Conservation (phyloP, 2,329 filamentous ascomycete species). For the Cladosporium sp. region DNA sequence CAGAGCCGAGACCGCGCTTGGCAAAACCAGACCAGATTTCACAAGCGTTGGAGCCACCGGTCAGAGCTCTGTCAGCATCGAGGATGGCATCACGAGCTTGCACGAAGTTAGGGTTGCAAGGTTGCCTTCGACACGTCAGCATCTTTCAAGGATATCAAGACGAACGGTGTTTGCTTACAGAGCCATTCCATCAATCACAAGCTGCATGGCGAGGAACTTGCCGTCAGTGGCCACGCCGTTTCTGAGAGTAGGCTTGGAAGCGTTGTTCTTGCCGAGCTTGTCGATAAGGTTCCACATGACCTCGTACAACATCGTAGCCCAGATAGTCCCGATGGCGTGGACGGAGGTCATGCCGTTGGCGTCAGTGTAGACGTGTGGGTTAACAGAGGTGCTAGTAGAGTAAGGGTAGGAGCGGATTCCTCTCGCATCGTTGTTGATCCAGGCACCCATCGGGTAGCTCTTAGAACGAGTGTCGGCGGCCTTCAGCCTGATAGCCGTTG, state of each 20-base stretch:
- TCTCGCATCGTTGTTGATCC: conserved; percentile 41
- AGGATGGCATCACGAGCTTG: conserved; percentile 53
- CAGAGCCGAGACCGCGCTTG: conserved; percentile 51
- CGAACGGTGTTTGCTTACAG: conserved; percentile 30
- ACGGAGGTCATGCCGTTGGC: conserved; percentile 38
- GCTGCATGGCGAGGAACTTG: conserved; percentile 49
- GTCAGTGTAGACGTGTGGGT: conserved; percentile 48
- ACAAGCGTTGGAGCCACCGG: conserved; percentile 48
- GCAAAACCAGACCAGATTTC: conserved; percentile 54
- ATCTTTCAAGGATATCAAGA: too few relatives aligned
- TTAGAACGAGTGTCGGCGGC: conserved; percentile 42
- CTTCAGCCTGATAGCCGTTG: conserved; percentile 48
- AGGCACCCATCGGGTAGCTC: conserved; percentile 49
- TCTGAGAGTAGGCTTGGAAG: conserved; percentile 39
- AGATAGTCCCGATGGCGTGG: conserved; percentile 50
- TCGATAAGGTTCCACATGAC: conserved; percentile 57
- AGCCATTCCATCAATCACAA: conserved; percentile 51
- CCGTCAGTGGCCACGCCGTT: conserved; percentile 50
- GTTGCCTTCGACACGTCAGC: conserved; percentile 35
- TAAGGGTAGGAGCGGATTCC: conserved; percentile 52
- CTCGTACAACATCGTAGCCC: conserved; percentile 53
- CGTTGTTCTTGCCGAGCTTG: conserved; percentile 50
- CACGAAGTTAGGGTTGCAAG: conserved; percentile 53
- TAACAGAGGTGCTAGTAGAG: conserved; percentile 47
- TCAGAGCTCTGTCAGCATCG: conserved; percentile 52